A percentile compares a stretch with the other conserved stretches of the same genome.
Conservation (phyloP, 2,329 filamentous ascomycete genomes). For the Fusarium coffeatum region DNA sequence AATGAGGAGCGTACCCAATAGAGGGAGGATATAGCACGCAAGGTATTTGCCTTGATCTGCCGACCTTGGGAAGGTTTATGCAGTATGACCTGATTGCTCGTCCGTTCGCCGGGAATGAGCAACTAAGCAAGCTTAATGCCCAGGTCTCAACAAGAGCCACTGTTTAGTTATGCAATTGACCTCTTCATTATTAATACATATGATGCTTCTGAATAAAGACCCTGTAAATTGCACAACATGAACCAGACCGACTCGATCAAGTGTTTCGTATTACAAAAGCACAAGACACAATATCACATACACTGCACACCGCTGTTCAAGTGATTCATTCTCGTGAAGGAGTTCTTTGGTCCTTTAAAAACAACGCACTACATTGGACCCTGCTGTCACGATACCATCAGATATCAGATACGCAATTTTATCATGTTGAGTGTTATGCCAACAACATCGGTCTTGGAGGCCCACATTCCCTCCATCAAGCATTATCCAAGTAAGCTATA, state of each 20-base stretch:
- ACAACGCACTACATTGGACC: rapidly evolving
- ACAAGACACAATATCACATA: neutral
- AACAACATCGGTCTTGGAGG: neutral
- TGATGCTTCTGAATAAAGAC: neutral
- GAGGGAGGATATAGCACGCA: neutral
- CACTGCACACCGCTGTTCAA: neutral
- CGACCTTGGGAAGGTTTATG: neutral
- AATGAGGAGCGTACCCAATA: neutral
- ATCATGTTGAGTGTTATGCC: slow-evolving; percentile 1
- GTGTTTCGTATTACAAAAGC: neutral
- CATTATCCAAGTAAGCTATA: neutral
- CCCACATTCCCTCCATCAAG: neutral
- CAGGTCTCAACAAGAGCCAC: no score
- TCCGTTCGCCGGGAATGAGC: no score
- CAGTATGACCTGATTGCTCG: neutral
- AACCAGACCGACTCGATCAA: neutral
- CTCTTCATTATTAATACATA: neutral
- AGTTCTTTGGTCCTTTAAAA: neutral
- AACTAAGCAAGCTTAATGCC: no score
- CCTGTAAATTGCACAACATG: neutral
- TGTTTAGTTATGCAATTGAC: neutral
- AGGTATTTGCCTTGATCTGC: neutral
- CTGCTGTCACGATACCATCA: rapidly evolving
- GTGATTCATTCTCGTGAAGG: neutral
- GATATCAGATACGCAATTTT: rapidly evolving